phyloP scores from a whole-genome alignment of 495 filamentous ascomycete genomes.

The Podospora tetraspora region DNA sequence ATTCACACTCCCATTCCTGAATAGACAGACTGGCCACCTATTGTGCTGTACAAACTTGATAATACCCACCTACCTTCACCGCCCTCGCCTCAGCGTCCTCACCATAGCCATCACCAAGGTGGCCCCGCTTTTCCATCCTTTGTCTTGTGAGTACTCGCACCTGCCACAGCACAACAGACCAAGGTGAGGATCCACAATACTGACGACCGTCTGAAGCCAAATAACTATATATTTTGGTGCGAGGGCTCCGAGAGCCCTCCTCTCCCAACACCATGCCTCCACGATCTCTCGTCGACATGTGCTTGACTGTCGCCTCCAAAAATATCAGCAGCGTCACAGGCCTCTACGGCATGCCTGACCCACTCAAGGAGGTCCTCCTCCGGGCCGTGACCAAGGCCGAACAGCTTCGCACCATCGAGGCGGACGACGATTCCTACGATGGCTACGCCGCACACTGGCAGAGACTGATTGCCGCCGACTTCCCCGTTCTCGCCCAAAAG shows the following conservation, averaged over 20 bases:
- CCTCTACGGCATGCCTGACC: conserved; percentile 15
- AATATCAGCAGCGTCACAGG: conserved; percentile 21
- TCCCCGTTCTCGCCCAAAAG: conserved; percentile 18
- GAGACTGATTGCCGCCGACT: conserved; percentile 36
- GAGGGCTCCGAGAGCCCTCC: background rate
- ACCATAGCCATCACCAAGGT: background rate
- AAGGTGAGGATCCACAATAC: conserved; percentile 32
- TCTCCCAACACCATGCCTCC: conserved; percentile 19
- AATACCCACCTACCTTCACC: background rate
- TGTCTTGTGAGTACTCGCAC: background rate
- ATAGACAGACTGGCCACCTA: background rate
- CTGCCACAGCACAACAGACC: background rate
- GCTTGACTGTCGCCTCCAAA: conserved; percentile 25
- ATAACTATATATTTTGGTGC: background rate
- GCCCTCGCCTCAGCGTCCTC: background rate
- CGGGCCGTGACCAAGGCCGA: conserved; percentile 25
- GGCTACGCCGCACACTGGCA: conserved; percentile 32
- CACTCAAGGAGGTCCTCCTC: conserved; percentile 21
- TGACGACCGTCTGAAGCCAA: conserved; percentile 16
- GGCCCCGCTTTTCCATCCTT: background rate
- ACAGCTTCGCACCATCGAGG: conserved; percentile 36
- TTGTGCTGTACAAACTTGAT: background rate
- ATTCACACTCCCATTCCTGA: background rate
- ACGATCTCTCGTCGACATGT: conserved; percentile 34
- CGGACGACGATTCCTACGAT: conserved; percentile 30